phyloP scores from a whole-genome alignment of 1,284 basidiomycete genomes.

The Rhodotorula sp. region DNA sequence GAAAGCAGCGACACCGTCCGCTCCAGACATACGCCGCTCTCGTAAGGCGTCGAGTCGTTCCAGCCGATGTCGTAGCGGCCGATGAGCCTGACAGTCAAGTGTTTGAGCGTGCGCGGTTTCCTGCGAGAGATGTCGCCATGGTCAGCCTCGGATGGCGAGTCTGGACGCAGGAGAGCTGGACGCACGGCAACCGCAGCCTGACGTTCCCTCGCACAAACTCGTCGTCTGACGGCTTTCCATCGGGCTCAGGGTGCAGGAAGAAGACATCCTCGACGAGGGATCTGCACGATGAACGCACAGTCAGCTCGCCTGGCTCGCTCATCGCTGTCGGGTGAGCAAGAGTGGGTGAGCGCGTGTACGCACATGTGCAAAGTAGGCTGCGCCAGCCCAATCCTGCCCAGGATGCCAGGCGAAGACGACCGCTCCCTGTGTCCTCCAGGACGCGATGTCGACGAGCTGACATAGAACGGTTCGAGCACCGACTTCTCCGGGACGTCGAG shows the following conservation, averaged over 20 bases:
- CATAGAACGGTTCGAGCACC: slow-evolving; percentile 12
- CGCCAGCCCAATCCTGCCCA: slow-evolving; percentile 24
- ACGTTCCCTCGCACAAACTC: slow-evolving; percentile 29
- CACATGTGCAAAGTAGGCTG: slow-evolving; percentile 27
- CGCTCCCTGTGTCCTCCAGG: not conserved
- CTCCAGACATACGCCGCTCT: slow-evolving; percentile 30
- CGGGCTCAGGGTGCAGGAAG: slow-evolving; percentile 29
- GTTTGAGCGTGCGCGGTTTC: slow-evolving; percentile 29
- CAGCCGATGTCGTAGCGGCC: slow-evolving; percentile 36
- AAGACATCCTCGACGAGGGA: slow-evolving; percentile 32
- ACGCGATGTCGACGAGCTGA: slow-evolving; percentile 5
- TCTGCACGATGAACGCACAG: not conserved
- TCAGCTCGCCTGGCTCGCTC: not conserved
- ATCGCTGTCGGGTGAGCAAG: fast-evolving
- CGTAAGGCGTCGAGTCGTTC: slow-evolving; percentile 35
- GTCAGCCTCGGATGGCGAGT: not conserved
- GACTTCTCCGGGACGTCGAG: not conserved
- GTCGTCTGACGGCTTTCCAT: slow-evolving; percentile 22
- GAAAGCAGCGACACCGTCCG: slow-evolving; percentile 29
- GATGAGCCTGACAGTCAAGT: slow-evolving; percentile 24
- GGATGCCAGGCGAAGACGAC: slow-evolving; percentile 8
- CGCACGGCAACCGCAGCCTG: slow-evolving; percentile 18
- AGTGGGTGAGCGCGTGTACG: not conserved
- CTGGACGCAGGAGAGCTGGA: not conserved
- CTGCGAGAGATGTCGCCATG: not conserved